phyloP scores from a whole-genome alignment of 1,284 basidiomycete genomes.

The Flammula alnicola region DNA sequence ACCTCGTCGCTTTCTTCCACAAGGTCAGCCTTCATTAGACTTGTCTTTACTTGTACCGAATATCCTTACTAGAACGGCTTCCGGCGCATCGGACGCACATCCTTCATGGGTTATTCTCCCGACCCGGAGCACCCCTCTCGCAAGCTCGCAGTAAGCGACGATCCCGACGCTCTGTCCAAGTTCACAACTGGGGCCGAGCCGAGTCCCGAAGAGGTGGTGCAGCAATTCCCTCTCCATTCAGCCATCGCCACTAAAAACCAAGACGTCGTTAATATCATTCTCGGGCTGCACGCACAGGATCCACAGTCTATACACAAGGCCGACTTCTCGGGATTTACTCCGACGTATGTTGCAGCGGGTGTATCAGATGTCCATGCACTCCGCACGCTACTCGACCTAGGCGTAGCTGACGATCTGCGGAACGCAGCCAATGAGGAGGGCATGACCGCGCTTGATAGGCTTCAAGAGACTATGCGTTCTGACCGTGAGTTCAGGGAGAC shows the following conservation, averaged over 20 bases:
- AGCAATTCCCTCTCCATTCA: slow-evolving; percentile 11
- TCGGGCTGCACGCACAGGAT: slow-evolving; percentile 2
- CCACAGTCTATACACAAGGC: slow-evolving; percentile 5
- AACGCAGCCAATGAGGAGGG: slow-evolving; percentile 23
- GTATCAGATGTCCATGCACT: slow-evolving; percentile 9
- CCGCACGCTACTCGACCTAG: slow-evolving; percentile 8
- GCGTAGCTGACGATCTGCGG: slow-evolving; percentile 21
- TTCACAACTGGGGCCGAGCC: not conserved
- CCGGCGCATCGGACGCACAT: slow-evolving; percentile 31
- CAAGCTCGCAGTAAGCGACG: slow-evolving; percentile 19
- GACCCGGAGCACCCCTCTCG: slow-evolving; percentile 30
- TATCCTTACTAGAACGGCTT: slow-evolving; percentile 29
- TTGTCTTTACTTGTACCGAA: slow-evolving; percentile 13
- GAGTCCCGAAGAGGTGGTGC: not conserved
- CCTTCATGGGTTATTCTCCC: slow-evolving; percentile 30
- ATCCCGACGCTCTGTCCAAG: slow-evolving; percentile 15
- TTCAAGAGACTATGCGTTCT: slow-evolving; percentile 23
- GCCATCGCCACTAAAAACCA: slow-evolving; percentile 4
- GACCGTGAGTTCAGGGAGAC: slow-evolving; percentile 25
- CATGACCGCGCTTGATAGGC: slow-evolving; percentile 27
- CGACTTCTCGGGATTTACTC: slow-evolving; percentile 9
- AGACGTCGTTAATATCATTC: slow-evolving; percentile 1
- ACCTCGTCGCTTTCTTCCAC: slow-evolving; percentile 6
- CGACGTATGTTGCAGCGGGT: slow-evolving; percentile 9
- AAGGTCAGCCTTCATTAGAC: not conserved